Evolutionary conservation across 306 rosid genomes (phyloP).

Genomic region (barrel medic (Medicago truncatula)): MtrunA17r5.0-ANR NC_053045.1:8282001-8282500

Average conservation of each 20-base stretch:
- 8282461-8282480: background rate
- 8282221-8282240: background rate
- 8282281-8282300: background rate
- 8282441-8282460: background rate
- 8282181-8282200: background rate
- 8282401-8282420: background rate
- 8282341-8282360: background rate
- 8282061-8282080: background rate
- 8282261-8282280: conserved; percentile 7
- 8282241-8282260: background rate
- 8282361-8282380: background rate
- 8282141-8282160: background rate
- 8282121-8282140: background rate
- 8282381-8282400: background rate
- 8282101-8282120: background rate
- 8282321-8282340: background rate
- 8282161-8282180: background rate
- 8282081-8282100: background rate
- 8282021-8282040: background rate
- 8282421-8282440: background rate
- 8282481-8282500: background rate
- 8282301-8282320: background rate
- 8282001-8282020: background rate
- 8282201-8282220: background rate
- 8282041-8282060: background rate